phyloP scores from a whole-genome alignment of 805 yeast species.

The Nakazawaea pomicola region DNA sequence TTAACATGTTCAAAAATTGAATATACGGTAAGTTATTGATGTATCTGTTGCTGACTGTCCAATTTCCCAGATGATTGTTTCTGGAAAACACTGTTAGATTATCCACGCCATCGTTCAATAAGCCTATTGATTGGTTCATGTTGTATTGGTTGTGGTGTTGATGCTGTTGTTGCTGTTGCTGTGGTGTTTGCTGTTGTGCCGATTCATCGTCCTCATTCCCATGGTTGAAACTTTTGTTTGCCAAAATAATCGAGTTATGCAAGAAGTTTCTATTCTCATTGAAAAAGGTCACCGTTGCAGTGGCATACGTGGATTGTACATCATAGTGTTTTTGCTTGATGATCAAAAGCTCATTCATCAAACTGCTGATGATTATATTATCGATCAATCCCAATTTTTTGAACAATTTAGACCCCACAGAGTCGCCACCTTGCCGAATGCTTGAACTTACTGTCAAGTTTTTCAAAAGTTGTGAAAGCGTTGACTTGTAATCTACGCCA shows the following conservation, averaged over 20 bases:
- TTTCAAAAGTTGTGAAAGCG: conserved; percentile 20
- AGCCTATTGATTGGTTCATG: conserved; percentile 15
- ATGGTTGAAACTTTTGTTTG: conserved; percentile 36
- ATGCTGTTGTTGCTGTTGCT: conserved; percentile 10
- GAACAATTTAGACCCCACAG: conserved; percentile 13
- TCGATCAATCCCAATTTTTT: conserved; percentile 19
- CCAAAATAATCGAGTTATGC: conserved; percentile 49
- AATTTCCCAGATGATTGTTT: conserved; percentile 12
- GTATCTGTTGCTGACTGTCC: conserved; percentile 16
- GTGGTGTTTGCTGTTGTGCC: conserved; percentile 15
- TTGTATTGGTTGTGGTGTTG: conserved; percentile 13
- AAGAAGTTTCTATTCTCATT: conserved; percentile 35
- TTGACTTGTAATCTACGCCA: conserved; percentile 9
- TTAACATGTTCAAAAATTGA: conserved; percentile 28
- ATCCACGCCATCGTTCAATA: conserved; percentile 14
- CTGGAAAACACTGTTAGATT: conserved; percentile 12
- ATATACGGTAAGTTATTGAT: conserved; percentile 19
- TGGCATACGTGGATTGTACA: conserved; percentile 11
- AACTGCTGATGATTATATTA: conserved; percentile 23
- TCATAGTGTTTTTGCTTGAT: conserved; percentile 14
- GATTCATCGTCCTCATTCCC: conserved; percentile 12
- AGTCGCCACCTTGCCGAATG: background rate
- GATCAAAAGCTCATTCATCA: conserved; percentile 28
- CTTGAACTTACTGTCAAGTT: conserved; percentile 22
- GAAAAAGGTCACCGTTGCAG: conserved; percentile 15